These are phyloP conservation scores for Aspergillus funiculosus DNA, from an alignment of 495 filamentous ascomycete genomes.

Conservation along the genomic window DNA sequence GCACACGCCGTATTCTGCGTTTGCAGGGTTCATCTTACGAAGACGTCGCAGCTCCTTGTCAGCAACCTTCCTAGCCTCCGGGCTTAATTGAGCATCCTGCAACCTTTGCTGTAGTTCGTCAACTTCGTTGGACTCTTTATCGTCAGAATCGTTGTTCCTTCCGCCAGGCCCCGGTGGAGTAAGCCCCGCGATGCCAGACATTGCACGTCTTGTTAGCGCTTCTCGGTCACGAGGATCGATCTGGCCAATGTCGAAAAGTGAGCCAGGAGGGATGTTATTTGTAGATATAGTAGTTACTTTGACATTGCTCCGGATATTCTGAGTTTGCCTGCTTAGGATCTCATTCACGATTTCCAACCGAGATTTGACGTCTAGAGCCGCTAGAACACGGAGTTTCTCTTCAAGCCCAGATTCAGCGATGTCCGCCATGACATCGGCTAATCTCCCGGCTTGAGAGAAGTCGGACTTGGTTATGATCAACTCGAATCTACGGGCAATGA, in stretches of 20 bases:
- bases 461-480: constrained; percentile 75
- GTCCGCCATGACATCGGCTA: constrained; percentile 97
- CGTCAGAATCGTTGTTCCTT: constrained; percentile 51
- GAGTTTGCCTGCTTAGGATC: constrained; percentile 71
- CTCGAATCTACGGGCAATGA: constrained; percentile 79
- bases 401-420: constrained; percentile 78
- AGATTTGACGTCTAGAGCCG: constrained; percentile 68
- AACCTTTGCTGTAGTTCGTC: constrained; percentile 86
- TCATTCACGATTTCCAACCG: constrained; percentile 74
- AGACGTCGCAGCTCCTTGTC: constrained; percentile 83
- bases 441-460: constrained; percentile 66
- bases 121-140: constrained; percentile 75
- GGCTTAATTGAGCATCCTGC: constrained; percentile 68
- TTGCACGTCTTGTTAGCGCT: constrained; percentile 45
- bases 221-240: constrained; percentile 50
- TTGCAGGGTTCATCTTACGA: constrained; percentile 89
- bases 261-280: constrained; percentile 48
- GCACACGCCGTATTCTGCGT: constrained; percentile 91
- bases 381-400: constrained; percentile 80
- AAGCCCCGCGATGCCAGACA: constrained; percentile 48
- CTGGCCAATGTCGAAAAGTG: constrained; percentile 49
- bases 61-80: constrained; percentile 77
- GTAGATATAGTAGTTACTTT: constrained; percentile 69
- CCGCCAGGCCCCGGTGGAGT: constrained; percentile 44
- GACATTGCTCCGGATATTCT: constrained; percentile 72